These are phyloP conservation scores for Backusella tuberculispora DNA, from an alignment of 192 early-diverging fungal genomes.

Conservation along the genomic window DNA sequence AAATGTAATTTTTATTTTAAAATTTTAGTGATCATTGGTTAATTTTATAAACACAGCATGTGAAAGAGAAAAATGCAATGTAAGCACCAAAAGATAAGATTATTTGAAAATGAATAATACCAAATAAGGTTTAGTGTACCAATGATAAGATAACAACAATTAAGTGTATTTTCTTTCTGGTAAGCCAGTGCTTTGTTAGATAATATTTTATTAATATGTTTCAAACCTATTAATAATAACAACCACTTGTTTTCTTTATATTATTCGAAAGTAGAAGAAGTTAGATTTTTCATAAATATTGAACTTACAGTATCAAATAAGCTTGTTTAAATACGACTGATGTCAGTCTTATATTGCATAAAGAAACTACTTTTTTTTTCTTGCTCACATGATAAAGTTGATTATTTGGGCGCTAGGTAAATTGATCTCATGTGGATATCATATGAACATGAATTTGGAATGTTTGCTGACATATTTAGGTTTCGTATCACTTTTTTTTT, in stretches of 20 bases:
- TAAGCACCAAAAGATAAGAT: conserved; percentile 10
- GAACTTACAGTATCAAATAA: too few species aligned
- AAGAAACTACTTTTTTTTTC: neutral
- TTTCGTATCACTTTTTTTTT: conserved; percentile 4
- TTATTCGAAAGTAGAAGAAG: too few species aligned
- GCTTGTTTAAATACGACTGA: neutral
- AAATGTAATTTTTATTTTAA: conserved; percentile 1
- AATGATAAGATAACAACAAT: conserved; percentile 7
- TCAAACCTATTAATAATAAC: neutral
- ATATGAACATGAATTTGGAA: conserved; percentile 11
- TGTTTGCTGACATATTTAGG: conserved; percentile 11
- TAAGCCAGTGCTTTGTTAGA: neutral
- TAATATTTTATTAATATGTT: neutral
- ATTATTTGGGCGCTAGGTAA: conserved; percentile 5
- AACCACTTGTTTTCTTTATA: too few species aligned
- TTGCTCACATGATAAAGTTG: conserved; percentile 2
- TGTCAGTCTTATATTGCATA: neutral
- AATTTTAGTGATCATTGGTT: neutral
- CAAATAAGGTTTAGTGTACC: neutral
- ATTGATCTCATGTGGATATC: neutral
- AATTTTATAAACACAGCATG: conserved; percentile 8
- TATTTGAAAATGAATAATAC: conserved; percentile 11
- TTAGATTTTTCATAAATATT: too few species aligned
- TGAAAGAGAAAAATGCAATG: conserved; percentile 12
- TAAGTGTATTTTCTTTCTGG: neutral